These are phyloP conservation scores for Adansonia madagascariensis DNA, from an alignment of 441 rosid genomes.

Conservation along the genomic window DNA sequence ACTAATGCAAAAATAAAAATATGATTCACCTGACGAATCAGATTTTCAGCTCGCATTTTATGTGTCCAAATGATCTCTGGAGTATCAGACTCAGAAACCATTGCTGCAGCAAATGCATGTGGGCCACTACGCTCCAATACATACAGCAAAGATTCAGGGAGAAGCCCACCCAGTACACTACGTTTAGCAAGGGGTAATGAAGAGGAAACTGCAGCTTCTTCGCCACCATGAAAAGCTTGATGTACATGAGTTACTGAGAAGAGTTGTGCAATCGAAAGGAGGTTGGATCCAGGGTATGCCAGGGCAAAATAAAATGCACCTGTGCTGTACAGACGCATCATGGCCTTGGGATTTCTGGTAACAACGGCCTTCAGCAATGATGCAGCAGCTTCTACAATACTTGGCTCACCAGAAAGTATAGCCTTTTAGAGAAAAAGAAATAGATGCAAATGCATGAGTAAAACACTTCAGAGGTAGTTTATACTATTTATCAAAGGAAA, in stretches of 20 bases:
- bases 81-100: slow-evolving; percentile 99
- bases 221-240: slow-evolving; percentile 99
- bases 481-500: not conserved
- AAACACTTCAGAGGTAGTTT: slow-evolving; percentile 14
- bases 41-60: slow-evolving; percentile 99
- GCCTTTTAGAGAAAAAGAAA: slow-evolving; percentile 51
- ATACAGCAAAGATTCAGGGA: slow-evolving; percentile 95
- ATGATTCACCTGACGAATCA: slow-evolving; percentile 76
- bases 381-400: slow-evolving; percentile 94
- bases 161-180: slow-evolving; percentile 99
- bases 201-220: slow-evolving; percentile 98
- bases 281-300: slow-evolving; percentile 99
- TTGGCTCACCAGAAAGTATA: slow-evolving; percentile 97
- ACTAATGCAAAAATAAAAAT: slow-evolving; percentile 31
- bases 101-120: slow-evolving; percentile 96
- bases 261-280: slow-evolving; percentile 87
- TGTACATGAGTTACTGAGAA: slow-evolving; percentile 94
- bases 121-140: slow-evolving; percentile 99
- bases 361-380: slow-evolving; percentile 93
- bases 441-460: slow-evolving; percentile 17
- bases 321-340: slow-evolving; percentile 95
- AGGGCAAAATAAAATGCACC: slow-evolving; percentile 99
- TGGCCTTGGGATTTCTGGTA: slow-evolving; percentile 98
- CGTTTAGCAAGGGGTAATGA: slow-evolving; percentile 97
- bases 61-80: slow-evolving; percentile 99